These are phyloP conservation scores for Paramecium sonneborni DNA, from an alignment of 73 alveolate genomes.

Conservation along the genomic window DNA sequence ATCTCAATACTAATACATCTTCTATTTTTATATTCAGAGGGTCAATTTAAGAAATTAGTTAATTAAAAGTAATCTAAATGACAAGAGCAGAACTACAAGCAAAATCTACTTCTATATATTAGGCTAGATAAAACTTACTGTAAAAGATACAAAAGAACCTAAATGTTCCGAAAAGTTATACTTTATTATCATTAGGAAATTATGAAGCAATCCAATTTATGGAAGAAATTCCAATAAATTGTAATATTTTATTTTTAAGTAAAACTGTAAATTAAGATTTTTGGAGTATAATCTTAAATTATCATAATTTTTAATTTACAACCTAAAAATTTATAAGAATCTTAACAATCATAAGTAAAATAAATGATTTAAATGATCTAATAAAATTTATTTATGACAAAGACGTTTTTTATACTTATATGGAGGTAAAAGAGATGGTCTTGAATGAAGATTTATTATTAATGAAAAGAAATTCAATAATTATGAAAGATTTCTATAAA, in stretches of 20 bases:
- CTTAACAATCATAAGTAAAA: not conserved
- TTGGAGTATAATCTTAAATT: not conserved
- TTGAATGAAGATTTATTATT: not conserved
- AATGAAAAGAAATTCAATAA: not conserved
- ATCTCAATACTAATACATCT: not conserved
- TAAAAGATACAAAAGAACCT: not conserved
- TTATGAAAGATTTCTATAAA: not conserved
- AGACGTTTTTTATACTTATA: not conserved
- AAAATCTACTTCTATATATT: not conserved
- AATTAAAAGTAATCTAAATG: not conserved
- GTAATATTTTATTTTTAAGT: constrained; percentile 1
- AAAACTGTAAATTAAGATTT: not conserved
- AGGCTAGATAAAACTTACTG: not conserved
- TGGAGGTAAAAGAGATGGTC: not conserved
- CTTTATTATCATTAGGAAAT: not conserved
- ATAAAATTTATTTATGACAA: not conserved
- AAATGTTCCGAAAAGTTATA: not conserved
- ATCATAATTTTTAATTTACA: not conserved
- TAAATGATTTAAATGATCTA: not conserved
- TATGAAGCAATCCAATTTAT: not conserved
- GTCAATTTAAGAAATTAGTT: not conserved
- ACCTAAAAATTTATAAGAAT: not conserved
- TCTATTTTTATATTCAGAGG: not conserved
- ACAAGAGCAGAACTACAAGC: not conserved
- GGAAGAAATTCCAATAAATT: constrained; percentile 15